These are phyloP conservation scores for Lipomyces yamanashiensis DNA, from an alignment of 805 yeast genomes.

Conservation along the genomic window DNA sequence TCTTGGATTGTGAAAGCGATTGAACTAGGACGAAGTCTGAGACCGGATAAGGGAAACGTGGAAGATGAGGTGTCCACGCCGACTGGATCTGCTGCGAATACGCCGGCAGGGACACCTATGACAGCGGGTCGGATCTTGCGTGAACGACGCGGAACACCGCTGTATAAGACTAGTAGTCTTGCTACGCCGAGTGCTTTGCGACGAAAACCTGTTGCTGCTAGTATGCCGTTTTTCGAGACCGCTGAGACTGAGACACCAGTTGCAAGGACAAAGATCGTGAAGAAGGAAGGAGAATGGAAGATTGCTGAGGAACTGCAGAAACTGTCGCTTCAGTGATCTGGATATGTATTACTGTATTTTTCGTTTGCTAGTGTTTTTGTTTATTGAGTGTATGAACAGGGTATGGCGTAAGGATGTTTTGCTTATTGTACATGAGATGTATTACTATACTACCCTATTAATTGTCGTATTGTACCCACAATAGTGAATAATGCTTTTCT, in stretches of 20 bases:
- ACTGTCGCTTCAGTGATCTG: background rate
- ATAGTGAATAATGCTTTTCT: background rate
- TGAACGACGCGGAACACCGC: conserved; percentile 19
- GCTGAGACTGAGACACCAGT: background rate
- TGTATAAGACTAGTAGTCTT: conserved; percentile 1
- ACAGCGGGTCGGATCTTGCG: conserved; percentile 12
- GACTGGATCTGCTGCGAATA: conserved; percentile 1
- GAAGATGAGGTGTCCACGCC: conserved; percentile 4
- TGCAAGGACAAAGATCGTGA: background rate
- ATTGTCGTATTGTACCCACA: background rate
- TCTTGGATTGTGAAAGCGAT: conserved; percentile 41
- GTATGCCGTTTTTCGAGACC: background rate
- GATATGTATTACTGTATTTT: too few relatives aligned
- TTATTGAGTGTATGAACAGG: background rate
- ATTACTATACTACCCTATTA: background rate
- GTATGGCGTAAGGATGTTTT: too few relatives aligned
- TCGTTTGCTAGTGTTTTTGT: too few relatives aligned
- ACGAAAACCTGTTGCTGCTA: background rate
- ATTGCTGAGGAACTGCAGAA: conserved; percentile 1
- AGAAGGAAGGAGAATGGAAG: conserved; percentile 3
- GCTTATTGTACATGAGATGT: too few relatives aligned
- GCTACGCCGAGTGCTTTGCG: conserved; percentile 10
- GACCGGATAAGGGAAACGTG: conserved; percentile 34
- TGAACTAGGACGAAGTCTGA: conserved; percentile 42
- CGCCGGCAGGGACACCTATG: conserved; percentile 15